phyloP scores from a whole-genome alignment of 2,329 filamentous ascomycete genomes.

The Cladobotryum mycophilum region DNA sequence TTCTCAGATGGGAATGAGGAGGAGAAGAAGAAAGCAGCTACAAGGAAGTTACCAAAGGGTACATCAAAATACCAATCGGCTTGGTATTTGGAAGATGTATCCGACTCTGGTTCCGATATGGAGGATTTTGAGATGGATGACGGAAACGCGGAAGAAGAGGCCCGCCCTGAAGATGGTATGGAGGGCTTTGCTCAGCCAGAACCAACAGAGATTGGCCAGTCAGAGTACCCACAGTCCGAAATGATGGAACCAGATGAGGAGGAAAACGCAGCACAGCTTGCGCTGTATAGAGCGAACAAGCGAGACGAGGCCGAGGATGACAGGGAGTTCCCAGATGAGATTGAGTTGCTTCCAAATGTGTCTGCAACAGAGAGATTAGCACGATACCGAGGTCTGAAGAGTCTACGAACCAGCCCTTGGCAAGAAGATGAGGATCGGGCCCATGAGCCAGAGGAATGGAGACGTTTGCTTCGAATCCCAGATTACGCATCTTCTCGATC shows the following conservation, averaged over 20 bases:
- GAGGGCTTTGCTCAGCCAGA: conserved; percentile 62
- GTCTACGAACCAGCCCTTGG: conserved; percentile 80
- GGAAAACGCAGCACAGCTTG: conserved; percentile 67
- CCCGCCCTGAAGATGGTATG: conserved; percentile 74
- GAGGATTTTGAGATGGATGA: conserved; percentile 54
- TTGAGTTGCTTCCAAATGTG: conserved; percentile 85
- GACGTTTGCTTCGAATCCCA: conserved; percentile 74
- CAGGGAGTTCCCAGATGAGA: conserved; percentile 93
- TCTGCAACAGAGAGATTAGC: conserved; percentile 78
- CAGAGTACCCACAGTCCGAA: conserved; percentile 90
- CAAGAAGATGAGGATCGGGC: conserved; percentile 80
- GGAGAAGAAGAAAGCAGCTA: conserved; percentile 41
- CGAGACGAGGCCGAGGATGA: conserved; percentile 81
- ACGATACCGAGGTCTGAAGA: conserved; percentile 88
- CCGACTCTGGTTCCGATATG: conserved; percentile 78
- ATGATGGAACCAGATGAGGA: conserved; percentile 88
- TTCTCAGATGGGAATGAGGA: conserved; percentile 80
- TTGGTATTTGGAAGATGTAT: conserved; percentile 81
- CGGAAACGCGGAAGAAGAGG: conserved; percentile 50
- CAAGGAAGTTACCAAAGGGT: conserved; percentile 77
- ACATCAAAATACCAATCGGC: conserved; percentile 92
- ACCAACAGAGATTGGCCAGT: conserved; percentile 70
- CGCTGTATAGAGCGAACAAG: conserved; percentile 71
- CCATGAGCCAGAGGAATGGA: conserved; percentile 86
- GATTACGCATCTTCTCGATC: conserved; percentile 84